These are phyloP conservation scores for Boletellus sp. DNA, from an alignment of 768 basidiomycete genomes.

Conservation along the genomic window DNA sequence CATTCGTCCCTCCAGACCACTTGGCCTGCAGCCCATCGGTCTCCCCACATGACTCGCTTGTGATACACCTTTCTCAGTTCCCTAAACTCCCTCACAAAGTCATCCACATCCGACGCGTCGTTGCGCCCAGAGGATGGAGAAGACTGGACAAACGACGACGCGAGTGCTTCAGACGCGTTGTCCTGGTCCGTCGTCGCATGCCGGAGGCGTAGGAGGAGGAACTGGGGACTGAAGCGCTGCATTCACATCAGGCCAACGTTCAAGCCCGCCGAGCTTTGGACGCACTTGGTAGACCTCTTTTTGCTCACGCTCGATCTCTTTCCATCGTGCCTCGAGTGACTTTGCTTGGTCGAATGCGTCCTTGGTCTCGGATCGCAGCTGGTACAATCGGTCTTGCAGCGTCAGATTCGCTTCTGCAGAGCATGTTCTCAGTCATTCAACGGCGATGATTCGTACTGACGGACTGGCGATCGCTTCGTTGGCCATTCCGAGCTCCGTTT, in stretches of 20 bases:
- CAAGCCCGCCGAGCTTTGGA: constrained; percentile 3
- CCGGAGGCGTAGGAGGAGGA: constrained; percentile 80
- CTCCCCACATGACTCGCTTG: constrained; percentile 87
- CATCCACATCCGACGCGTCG: constrained; percentile 59
- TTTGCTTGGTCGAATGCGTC: constrained; percentile 88
- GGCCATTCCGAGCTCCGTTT: constrained; percentile 74
- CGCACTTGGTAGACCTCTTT: constrained; percentile 81
- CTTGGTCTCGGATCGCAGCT: constrained; percentile 76
- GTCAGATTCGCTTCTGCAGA: constrained; percentile 67
- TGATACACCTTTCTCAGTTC: constrained; percentile 88
- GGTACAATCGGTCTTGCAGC: constrained; percentile 71
- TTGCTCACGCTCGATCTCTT: constrained; percentile 85
- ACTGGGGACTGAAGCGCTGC: constrained; percentile 82
- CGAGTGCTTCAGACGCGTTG: constrained; percentile 80
- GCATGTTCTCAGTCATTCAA: constrained; percentile 8
- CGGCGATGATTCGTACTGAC: constrained; percentile 28
- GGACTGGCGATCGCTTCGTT: constrained; percentile 85
- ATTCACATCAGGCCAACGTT: constrained; percentile 7
- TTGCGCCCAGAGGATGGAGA: constrained; percentile 32
- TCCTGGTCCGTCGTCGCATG: constrained; percentile 91
- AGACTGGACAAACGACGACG: constrained; percentile 76
- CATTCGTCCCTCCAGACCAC: constrained; percentile 78
- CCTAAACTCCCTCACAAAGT: constrained; percentile 85
- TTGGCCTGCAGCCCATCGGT: constrained; percentile 80
- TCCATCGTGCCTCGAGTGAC: constrained; percentile 76